A percentile compares a stretch with the other conserved stretches of the same genome.
phyloP scores from a whole-genome alignment of 2,329 filamentous ascomycete species.

The Aspergillus costaricaensis region DNA sequence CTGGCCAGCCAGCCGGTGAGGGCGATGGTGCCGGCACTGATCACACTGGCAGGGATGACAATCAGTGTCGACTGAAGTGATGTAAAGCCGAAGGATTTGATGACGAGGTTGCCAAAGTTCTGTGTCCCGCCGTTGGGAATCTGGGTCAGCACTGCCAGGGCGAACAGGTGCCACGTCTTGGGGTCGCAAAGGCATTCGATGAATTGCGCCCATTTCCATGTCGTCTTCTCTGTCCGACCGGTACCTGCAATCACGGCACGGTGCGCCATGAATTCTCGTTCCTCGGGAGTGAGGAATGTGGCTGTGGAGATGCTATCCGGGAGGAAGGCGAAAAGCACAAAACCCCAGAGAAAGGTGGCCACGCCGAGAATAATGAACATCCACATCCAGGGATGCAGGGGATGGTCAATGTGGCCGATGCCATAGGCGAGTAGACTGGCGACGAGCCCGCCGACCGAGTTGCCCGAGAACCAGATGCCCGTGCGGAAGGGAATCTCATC shows the following conservation, averaged over 20 bases:
- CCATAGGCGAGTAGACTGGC: constrained; percentile 50
- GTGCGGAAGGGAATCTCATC: constrained; percentile 58
- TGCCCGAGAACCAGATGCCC: constrained; percentile 56
- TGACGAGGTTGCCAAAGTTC: constrained; percentile 54
- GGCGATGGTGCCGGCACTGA: constrained; percentile 32
- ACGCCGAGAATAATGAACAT: constrained; percentile 60
- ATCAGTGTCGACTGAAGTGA: constrained; percentile 55
- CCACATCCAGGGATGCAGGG: constrained; percentile 56
- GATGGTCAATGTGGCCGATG: constrained; percentile 55
- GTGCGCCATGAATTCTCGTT: constrained; percentile 47
- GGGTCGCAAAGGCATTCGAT: constrained; percentile 58
- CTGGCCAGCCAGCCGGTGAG: constrained; percentile 18
- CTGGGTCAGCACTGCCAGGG: constrained; percentile 52
- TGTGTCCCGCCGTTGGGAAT: constrained; percentile 61
- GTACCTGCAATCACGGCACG: constrained; percentile 18
- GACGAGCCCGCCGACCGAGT: constrained; percentile 21
- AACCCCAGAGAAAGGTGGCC: constrained; percentile 54
- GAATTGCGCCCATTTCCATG: constrained; percentile 56
- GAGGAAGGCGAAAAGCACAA: constrained; percentile 52
- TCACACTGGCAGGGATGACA: constrained; percentile 60
- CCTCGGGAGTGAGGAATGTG: constrained; percentile 57
- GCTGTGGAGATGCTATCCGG: constrained; percentile 59
- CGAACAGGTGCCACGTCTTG: constrained; percentile 62
- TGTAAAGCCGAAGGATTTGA: constrained; percentile 59
- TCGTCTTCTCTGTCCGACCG: constrained; percentile 30